A percentile compares a stretch with the other conserved stretches of the same genome.
Conservation (phyloP, 2,329 filamentous ascomycete species). For the Cladophialophora exuberans region DNA sequence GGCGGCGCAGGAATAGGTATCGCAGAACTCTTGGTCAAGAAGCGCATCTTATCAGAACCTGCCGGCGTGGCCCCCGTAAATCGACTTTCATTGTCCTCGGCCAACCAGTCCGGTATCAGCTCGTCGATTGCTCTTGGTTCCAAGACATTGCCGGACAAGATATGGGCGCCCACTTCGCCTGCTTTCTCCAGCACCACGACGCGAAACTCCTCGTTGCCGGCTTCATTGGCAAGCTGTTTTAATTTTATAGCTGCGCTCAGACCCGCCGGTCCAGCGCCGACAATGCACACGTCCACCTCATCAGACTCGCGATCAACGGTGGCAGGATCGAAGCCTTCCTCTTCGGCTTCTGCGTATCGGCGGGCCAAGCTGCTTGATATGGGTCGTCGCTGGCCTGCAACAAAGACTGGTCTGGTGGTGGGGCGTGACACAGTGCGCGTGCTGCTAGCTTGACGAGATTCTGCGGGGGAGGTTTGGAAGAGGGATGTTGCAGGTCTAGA, state of each 20-base stretch:
- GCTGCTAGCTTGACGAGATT: slow-evolving; percentile 15
- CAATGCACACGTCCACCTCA: slow-evolving; percentile 93
- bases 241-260: slow-evolving; percentile 90
- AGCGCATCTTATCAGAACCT: slow-evolving; percentile 84
- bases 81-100: slow-evolving; percentile 81
- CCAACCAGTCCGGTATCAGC: slow-evolving; percentile 90
- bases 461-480: slow-evolving; percentile 15
- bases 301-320: slow-evolving; percentile 84
- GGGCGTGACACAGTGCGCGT: slow-evolving; percentile 1
- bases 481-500: slow-evolving; percentile 18
- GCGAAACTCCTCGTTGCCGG: slow-evolving; percentile 92
- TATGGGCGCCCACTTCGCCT: slow-evolving; percentile 91
- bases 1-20: slow-evolving; percentile 86
- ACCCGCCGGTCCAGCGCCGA: slow-evolving; percentile 90
- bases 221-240: slow-evolving; percentile 93
- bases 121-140: slow-evolving; percentile 87
- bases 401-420: slow-evolving; percentile 28
- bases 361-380: slow-evolving; percentile 50
- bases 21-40: slow-evolving; percentile 78
- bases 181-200: slow-evolving; percentile 94
- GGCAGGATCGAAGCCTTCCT: slow-evolving; percentile 66
- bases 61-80: slow-evolving; percentile 89
- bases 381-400: slow-evolving; percentile 41
- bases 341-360: slow-evolving; percentile 45
- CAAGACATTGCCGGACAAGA: slow-evolving; percentile 93